Evolutionary conservation across 179 eudicot genomes (phyloP).

Genomic region (Pouteria campechiana): DNA sequence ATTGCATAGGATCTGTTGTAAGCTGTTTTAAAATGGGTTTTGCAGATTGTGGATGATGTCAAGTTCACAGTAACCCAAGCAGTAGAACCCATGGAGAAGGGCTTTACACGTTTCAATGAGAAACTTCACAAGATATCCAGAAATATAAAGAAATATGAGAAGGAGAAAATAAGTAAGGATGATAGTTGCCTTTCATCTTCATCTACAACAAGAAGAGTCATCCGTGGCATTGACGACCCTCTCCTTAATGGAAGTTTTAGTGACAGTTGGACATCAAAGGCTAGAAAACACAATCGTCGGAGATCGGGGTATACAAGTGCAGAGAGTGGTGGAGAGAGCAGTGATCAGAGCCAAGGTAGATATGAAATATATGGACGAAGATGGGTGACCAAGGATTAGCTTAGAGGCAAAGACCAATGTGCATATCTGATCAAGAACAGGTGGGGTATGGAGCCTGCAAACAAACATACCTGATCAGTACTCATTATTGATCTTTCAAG

Average conservation of each 20-base stretch:
- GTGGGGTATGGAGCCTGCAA: no score
- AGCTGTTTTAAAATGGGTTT: conserved; percentile 6
- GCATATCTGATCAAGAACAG: no score
- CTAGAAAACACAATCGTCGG: conserved; percentile 47
- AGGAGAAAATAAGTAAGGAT: conserved; percentile 60
- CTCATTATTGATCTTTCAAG: no score
- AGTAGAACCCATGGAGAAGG: conserved; percentile 89
- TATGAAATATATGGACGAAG: conserved; percentile 67
- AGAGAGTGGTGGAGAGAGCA: conserved; percentile 95
- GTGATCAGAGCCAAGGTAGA: conserved; percentile 59
- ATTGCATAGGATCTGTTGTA: not conserved
- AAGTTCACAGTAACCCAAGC: conserved; percentile 85
- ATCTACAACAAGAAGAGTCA: conserved; percentile 37
- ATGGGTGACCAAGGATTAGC: conserved; percentile 85
- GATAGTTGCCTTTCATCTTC: conserved; percentile 61
- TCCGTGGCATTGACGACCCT: conserved; percentile 92
- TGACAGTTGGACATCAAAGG: conserved; percentile 53
- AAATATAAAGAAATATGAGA: conserved; percentile 80
- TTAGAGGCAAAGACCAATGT: no score
- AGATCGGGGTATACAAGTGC: conserved; percentile 77
- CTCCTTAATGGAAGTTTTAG: conserved; percentile 80
- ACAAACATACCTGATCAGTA: no score
- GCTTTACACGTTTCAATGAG: conserved; percentile 65
- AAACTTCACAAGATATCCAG: conserved; percentile 75
- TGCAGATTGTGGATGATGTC: conserved; percentile 84